Percentiles rank a stretch among this genome's conserved stretches.
phyloP scores from a whole-genome alignment of 768 basidiomycete species.

The Pleurotus tuoliensis region DNA sequence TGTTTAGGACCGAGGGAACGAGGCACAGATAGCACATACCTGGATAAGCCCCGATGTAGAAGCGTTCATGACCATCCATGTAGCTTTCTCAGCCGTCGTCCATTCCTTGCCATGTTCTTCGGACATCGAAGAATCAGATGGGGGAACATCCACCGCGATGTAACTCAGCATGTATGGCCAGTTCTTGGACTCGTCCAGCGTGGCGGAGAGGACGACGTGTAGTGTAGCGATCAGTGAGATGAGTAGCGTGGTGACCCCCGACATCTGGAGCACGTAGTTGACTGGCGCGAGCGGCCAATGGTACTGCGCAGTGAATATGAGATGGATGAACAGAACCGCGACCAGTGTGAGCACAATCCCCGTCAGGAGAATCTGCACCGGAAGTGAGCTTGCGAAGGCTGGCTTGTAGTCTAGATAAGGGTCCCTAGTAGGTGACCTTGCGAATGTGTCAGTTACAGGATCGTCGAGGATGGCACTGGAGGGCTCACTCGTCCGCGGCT shows the following conservation, averaged over 20 bases:
- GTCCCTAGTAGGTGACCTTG: constrained; percentile 30
- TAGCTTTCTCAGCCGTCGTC: constrained; percentile 59
- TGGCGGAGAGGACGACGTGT: constrained; percentile 62
- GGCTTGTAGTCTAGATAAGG: constrained; percentile 81
- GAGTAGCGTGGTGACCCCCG: constrained; percentile 77
- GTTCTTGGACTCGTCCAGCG: constrained; percentile 56
- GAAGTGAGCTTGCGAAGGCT: constrained; percentile 80
- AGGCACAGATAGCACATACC: constrained; percentile 39
- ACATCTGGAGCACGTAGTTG: constrained; percentile 88
- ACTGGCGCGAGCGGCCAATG: constrained; percentile 92
- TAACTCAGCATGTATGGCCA: constrained; percentile 99
- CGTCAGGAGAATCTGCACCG: constrained; percentile 83
- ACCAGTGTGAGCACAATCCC: constrained; percentile 85
- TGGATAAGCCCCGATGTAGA: constrained; percentile 81
- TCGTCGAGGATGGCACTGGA: background rate
- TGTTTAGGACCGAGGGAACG: background rate
- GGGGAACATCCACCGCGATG: constrained; percentile 76
- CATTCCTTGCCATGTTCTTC: constrained; percentile 40
- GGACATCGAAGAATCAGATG: constrained; percentile 21
- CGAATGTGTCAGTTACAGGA: no score
- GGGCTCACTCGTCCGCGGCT: background rate
- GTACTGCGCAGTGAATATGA: constrained; percentile 93
- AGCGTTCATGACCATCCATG: constrained; percentile 88
- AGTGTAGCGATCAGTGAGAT: constrained; percentile 75
- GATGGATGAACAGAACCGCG: constrained; percentile 82